Evolutionary conservation across 495 filamentous ascomycete species (phyloP).

Genomic region (Trypethelium eluteriae): DNA sequence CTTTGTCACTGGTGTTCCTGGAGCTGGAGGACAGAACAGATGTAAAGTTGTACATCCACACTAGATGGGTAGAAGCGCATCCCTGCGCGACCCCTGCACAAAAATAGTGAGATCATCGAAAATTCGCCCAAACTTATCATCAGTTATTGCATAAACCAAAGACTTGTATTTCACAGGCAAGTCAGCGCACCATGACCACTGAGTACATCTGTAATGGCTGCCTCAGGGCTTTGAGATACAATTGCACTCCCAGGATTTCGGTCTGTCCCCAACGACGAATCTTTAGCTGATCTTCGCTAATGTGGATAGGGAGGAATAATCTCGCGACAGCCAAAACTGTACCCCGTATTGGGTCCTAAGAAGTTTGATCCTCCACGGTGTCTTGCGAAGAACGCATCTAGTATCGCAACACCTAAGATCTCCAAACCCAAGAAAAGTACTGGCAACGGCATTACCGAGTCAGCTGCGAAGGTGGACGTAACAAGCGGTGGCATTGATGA

Average conservation of each 20-base stretch:
- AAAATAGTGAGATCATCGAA: constrained; percentile 7
- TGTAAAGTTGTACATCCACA: too few species aligned
- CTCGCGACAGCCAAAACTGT: neutral
- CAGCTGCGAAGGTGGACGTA: neutral
- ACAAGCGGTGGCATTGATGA: neutral
- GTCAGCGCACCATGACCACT: neutral
- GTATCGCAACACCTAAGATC: neutral
- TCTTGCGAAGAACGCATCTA: neutral
- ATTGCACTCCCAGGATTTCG: neutral
- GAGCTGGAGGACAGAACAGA: too few species aligned
- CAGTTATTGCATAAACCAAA: neutral
- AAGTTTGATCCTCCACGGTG: neutral
- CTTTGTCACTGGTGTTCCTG: too few species aligned
- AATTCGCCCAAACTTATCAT: too few species aligned
- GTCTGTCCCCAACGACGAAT: neutral
- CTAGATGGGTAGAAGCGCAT: neutral
- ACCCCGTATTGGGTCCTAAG: neutral
- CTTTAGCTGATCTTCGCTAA: neutral
- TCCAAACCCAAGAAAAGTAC: constrained; percentile 2
- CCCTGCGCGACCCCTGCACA: constrained; percentile 3
- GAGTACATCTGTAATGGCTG: constrained; percentile 6
- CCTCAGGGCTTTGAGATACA: neutral
- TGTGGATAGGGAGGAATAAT: neutral
- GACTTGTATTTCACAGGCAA: neutral
- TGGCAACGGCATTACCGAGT: neutral